A percentile compares a stretch with the other conserved stretches of the same genome.
Evolutionary conservation across 108 stramenopile species (phyloP).

Genomic region (Stephanodiscus triporus): DNA sequence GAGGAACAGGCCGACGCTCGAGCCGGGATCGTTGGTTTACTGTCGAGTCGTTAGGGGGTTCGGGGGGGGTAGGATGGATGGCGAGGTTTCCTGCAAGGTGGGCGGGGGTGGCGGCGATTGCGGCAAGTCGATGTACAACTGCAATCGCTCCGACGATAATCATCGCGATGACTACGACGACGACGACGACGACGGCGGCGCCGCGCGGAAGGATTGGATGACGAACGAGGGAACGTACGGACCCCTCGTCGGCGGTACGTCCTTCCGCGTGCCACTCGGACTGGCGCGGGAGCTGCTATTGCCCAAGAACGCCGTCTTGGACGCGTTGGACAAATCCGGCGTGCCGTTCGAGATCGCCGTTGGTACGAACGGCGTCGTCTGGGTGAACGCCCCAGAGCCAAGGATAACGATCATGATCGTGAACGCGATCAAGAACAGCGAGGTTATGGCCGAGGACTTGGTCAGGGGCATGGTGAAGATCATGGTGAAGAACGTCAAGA

Average conservation of each 20-base stretch:
- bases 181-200: conserved; percentile 61
- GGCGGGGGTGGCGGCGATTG: conserved; percentile 18
- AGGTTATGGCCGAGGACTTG: conserved; percentile 75
- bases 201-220: conserved; percentile 84
- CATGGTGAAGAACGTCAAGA: conserved; percentile 68
- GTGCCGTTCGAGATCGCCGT: conserved; percentile 78
- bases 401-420: conserved; percentile 76
- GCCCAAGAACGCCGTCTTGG: conserved; percentile 64
- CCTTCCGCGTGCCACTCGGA: conserved; percentile 62
- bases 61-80: conserved; percentile 57
- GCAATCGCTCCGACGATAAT: background rate
- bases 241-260: conserved; percentile 70
- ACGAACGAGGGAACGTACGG: conserved; percentile 87
- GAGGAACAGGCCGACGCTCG: conserved; percentile 76
- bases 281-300: conserved; percentile 73
- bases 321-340: conserved; percentile 53
- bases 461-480: conserved; percentile 79
- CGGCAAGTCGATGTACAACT: conserved; percentile 21
- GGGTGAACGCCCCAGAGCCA: conserved; percentile 70
- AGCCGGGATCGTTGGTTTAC: conserved; percentile 71
- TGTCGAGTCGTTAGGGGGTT: conserved; percentile 58
- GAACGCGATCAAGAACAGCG: conserved; percentile 80
- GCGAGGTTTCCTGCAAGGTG: conserved; percentile 67
- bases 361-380: conserved; percentile 84
- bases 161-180: too few relatives aligned